Evolutionary conservation across 176 grass and related monocot genomes (phyloP), one percentile per base, ranked within the genome.

Genomic region (Triticum dicoccoides): DNA sequence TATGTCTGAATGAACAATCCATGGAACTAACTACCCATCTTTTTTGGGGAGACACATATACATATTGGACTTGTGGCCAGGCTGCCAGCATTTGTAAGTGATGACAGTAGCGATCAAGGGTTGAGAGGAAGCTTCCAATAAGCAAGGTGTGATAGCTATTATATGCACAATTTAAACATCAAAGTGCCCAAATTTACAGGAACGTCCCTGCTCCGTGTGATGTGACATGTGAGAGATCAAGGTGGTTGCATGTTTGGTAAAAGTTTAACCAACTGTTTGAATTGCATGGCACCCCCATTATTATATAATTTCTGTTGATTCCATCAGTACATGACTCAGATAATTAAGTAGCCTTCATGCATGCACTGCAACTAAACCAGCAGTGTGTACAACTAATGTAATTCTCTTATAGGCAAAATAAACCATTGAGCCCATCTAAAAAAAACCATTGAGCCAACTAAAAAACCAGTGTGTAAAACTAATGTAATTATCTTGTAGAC

Each of bases 51-150:
- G 9, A 56, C 11, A 45, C 39, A 45, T 13, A 45, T 73, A 61
- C 30, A 74, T 38, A 84, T 73, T 82, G 12, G 17, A 33, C 68
- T 82, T 69, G 64, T 69, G 24, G 9, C 39, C 39, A 41, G 9
- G 39, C 39, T 14, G 65, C 41, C 41, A 23, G 27, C 45, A 68
- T 49, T 34, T 82, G 18, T 83, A 69, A 73, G 42, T 9, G 23
- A 73, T 83, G 69, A 74, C 69, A 62, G 10, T 73, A 9, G 35
- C 52, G 30, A 42, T 73, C 39, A 73, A 49, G 12, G 49, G 45
- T 69, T 82, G 51, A 90, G 15, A 70, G 15, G 63, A 86, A 86
- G 62, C 70, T 89, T 89, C 78, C 30, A 5, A 21, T 72, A 65
- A 41, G 51, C 51, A 54, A 54, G 65, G 1, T 49, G 5, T 30